Conservation (phyloP, 495 filamentous ascomycete species). For the Neurospora sp. region DNA sequence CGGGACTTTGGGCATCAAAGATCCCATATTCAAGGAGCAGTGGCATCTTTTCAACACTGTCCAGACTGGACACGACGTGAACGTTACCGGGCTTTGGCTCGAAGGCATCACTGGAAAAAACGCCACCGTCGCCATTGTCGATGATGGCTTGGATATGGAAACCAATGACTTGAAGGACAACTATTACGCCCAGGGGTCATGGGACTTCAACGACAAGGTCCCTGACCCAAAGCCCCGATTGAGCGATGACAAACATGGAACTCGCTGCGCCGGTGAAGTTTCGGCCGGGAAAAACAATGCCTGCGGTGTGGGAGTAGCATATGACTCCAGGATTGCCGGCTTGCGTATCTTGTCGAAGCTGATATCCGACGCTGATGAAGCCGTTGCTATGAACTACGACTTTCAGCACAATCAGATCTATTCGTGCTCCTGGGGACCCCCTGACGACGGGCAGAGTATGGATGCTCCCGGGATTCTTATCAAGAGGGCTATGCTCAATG, state of each 20-base stretch:
- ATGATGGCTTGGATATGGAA: constrained; percentile 96
- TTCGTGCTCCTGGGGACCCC: constrained; percentile 96
- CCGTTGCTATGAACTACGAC: constrained; percentile 81
- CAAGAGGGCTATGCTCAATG: constrained; percentile 80
- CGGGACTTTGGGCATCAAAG: constrained; percentile 56
- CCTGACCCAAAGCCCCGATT: constrained; percentile 72
- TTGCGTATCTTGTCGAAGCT: constrained; percentile 82
- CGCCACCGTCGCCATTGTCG: constrained; percentile 82
- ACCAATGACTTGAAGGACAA: constrained; percentile 89
- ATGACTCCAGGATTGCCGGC: constrained; percentile 78
- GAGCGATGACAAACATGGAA: constrained; percentile 79
- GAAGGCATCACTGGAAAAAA: constrained; percentile 89
- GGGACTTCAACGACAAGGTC: constrained; percentile 83
- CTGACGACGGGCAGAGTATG: constrained; percentile 88
- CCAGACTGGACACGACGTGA: constrained; percentile 81
- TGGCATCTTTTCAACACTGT: constrained; percentile 90
- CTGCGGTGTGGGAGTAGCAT: constrained; percentile 94
- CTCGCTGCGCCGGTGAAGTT: constrained; percentile 89
- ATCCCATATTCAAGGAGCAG: constrained; percentile 87
- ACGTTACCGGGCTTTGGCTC: constrained; percentile 85
- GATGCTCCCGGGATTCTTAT: constrained; percentile 87
- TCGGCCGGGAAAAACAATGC: constrained; percentile 82
- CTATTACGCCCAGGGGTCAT: constrained; percentile 83
- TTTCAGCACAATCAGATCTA: constrained; percentile 92
- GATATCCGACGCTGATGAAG: constrained; percentile 92